Base-by-base conservation (phyloP, 1,139 yeast genomes). In the Torulaspora globosa region DNA sequence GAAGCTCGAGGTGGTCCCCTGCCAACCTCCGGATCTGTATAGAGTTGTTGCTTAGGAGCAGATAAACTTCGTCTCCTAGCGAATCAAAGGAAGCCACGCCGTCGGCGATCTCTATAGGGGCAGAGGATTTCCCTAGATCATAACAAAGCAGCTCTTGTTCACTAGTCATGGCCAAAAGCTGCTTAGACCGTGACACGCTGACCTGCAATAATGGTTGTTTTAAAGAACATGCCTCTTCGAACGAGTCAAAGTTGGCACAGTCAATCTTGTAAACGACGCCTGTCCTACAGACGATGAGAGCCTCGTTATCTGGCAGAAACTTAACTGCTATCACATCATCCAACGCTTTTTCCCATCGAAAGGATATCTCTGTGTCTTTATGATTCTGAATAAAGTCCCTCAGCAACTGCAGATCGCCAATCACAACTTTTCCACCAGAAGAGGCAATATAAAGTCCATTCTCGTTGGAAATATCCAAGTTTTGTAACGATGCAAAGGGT, bases 361-460 rank as follows among this genome's bases (percentile, higher is more conserved):
- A 54, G 11, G 42, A 34, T 10, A 49, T 19, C 32, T 38, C 51
- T 21, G 39, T 39, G 12, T 43, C 40, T 9, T 40, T 38, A 14
- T 47, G 50, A 21, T 45, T 41, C 11, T 39, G 47, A 3, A 57
- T 43, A 39, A 31, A 50, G 28, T 60, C 55, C 40, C 65, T 61
- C 36, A 70, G 47, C 8, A 47, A 47, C 28, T 57, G 58, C 14
- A 68, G 49, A 5, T 54, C 48, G 9, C 70, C 70, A 14, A 64
- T 41, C 2, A 63, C 58, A 11, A 67, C 48, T 27, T 58, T 59
- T 2, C 48, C 50, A 3, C 56, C 55, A 16, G 68, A 62, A 4
- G 64, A 60, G 1, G 70, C 70, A 1, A 60, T 66, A 49, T 60
- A 66, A 5, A 62, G 39, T 12, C 41, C 32, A 16, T 44, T 38